phyloP scores from a whole-genome alignment of 306 rosid genomes.

The Corylus heterophylla region DNA sequence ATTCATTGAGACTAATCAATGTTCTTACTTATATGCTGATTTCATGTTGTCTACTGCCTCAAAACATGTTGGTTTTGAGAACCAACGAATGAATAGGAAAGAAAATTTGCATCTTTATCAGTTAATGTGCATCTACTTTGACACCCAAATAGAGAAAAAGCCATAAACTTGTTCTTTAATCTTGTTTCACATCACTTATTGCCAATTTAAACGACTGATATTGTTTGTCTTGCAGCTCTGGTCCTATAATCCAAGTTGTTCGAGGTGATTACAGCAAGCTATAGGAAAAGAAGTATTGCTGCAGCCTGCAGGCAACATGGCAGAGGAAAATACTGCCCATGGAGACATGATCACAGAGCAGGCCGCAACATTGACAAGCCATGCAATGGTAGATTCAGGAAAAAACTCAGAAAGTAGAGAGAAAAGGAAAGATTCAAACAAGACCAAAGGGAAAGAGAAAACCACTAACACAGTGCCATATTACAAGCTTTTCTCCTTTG shows the following conservation, averaged over 20 bases:
- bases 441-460: slow-evolving; percentile 37
- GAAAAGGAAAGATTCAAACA: slow-evolving; percentile 35
- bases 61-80: not conserved
- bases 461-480: slow-evolving; percentile 48
- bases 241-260: not conserved
- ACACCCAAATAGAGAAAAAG: not conserved
- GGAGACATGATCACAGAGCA: slow-evolving; percentile 29
- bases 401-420: slow-evolving; percentile 23
- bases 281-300: slow-evolving; percentile 2
- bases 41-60: not conserved
- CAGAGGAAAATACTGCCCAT: slow-evolving; percentile 26
- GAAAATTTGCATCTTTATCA: not conserved
- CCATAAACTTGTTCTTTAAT: not conserved
- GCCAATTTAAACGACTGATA: slow-evolving; percentile 8
- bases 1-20: not conserved
- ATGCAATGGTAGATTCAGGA: slow-evolving; percentile 18
- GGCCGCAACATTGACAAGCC: slow-evolving; percentile 33
- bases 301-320: slow-evolving; percentile 36
- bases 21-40: not conserved
- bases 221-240: slow-evolving; percentile 35
- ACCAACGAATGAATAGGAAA: not conserved
- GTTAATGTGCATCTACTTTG: not conserved
- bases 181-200: not conserved
- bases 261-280: slow-evolving; percentile 7
- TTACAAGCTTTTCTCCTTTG: slow-evolving; percentile 82